Percentiles rank a stretch among this genome's conserved stretches.
Conservation (phyloP, 768 basidiomycete genomes). For the Gymnopilus junonius region DNA sequence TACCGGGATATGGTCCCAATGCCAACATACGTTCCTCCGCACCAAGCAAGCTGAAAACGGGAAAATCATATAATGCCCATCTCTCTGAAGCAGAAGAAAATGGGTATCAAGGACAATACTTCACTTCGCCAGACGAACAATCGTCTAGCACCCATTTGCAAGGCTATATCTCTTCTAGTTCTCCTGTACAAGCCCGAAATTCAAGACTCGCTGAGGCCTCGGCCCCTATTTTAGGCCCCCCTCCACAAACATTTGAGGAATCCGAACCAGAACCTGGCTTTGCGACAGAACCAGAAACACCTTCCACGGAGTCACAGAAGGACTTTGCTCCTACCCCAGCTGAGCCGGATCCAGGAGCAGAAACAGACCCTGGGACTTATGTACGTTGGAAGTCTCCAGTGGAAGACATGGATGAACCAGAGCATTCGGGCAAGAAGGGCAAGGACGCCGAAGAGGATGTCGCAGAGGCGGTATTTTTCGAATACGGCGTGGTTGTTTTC, state of each 20-base stretch:
- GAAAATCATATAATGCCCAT: constrained; percentile 64
- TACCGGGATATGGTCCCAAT: constrained; percentile 88
- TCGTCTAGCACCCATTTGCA: constrained; percentile 44
- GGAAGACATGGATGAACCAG: constrained; percentile 1
- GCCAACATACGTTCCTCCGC: constrained; percentile 87
- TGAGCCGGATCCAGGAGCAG: constrained; percentile 28
- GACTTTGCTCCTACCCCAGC: background rate
- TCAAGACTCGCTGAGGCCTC: background rate
- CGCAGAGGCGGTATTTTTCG: constrained; percentile 80
- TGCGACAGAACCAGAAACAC: constrained; percentile 19
- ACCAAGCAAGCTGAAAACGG: constrained; percentile 49
- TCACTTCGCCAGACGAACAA: constrained; percentile 43
- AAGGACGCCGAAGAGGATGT: constrained; percentile 48
- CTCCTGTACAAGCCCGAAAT: constrained; percentile 42
- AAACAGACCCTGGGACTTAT: constrained; percentile 35
- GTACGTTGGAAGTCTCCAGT: constrained; percentile 11
- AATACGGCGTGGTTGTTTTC: constrained; percentile 91
- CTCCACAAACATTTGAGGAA: constrained; percentile 22
- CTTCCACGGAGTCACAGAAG: constrained; percentile 14
- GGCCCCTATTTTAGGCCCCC: constrained; percentile 5
- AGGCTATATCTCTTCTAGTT: constrained; percentile 67
- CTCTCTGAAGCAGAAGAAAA: constrained; percentile 90
- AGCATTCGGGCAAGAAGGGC: constrained; percentile 9
- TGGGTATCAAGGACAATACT: constrained; percentile 89
- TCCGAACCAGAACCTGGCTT: constrained; percentile 21